Base-by-base conservation (phyloP, 2,329 filamentous ascomycete species). In the Didymella segeticola region DNA sequence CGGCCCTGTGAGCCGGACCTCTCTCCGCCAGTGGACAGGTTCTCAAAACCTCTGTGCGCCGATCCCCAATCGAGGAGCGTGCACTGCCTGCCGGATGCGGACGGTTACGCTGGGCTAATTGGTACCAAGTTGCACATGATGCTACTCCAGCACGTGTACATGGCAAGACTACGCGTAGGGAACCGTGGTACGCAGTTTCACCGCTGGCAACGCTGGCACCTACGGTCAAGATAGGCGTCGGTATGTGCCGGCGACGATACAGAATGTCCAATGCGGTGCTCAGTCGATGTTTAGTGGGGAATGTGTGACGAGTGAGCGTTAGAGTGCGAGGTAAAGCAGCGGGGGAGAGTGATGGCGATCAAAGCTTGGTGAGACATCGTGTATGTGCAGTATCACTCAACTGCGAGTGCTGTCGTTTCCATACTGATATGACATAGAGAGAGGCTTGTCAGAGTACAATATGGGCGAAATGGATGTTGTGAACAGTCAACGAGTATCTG, bases 291-390 rank as follows among this genome's bases (percentile, higher is more conserved):
- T 15, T 14, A 17, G 12, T 45, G 34, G 34, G 34, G 34, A 46
- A 41, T 41, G 36, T 36, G 9, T n/a, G 17, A 37, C 33, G 17
- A 38, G 29, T 25, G 17, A 38, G 25, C 17, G 29, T 23, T 34
- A 22, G 7, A 14, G 20, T 6, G 4, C 3, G 30, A 7, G 12
- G 37, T 22, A 53, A 43, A 47, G 43, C 50, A 34, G 43, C 25
- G 25, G 12, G n/a, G 37, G 15, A 14, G 25, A 14, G 6, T 15
- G 9, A 14, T 10, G 29, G 5, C 29, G 39, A 49, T 54, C 39
- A 41, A 54, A 45, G 51, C 51, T 54, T 48, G 39, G 39, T 54
- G 41, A 46, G 45, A 54, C 46, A 45, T 31, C 39, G 15, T 22
- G 29, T 20, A 30, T 42, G 37, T 11, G 42, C 20, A 10, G n/a